Evolutionary conservation across 805 yeast species (phyloP).

Genomic region (Yamadazyma olivae): DNA sequence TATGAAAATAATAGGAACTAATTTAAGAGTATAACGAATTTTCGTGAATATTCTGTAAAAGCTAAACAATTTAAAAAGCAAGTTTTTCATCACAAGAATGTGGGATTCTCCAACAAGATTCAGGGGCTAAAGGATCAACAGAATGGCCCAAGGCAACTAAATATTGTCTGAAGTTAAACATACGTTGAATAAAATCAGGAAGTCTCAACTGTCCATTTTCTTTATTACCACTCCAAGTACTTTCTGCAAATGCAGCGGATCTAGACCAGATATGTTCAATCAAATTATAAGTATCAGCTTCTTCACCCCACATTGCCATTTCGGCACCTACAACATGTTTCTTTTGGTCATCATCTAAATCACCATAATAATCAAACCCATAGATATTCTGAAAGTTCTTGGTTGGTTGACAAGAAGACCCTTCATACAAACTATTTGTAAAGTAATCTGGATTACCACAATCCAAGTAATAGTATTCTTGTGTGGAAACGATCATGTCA

Average conservation of each 20-base stretch:
- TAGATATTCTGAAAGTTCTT: conserved; percentile 43
- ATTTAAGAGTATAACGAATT: no score
- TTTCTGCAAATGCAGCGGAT: conserved; percentile 40
- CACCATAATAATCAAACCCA: conserved; percentile 28
- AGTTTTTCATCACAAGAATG: conserved; percentile 43
- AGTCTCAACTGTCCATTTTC: conserved; percentile 27
- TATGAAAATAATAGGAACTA: no score
- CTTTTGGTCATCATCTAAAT: conserved; percentile 25
- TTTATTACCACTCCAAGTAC: conserved; percentile 40
- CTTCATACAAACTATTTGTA: conserved; percentile 33
- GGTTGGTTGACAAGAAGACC: conserved; percentile 43
- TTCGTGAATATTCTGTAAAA: no score
- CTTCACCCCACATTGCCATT: conserved; percentile 40
- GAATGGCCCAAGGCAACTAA: conserved; percentile 30
- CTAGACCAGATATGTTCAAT: conserved; percentile 38
- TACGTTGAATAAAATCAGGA: conserved; percentile 27
- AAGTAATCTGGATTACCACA: conserved; percentile 39
- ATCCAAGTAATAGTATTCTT: conserved; percentile 34
- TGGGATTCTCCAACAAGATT: conserved; percentile 32
- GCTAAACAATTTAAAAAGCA: no score
- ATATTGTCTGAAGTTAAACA: conserved; percentile 38
- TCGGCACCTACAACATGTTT: conserved; percentile 36
- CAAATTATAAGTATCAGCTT: conserved; percentile 28
- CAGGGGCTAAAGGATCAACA: conserved; percentile 35
- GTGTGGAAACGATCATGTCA: conserved; percentile 36